Evolutionary conservation across 2,329 filamentous ascomycete genomes (phyloP), one percentile per base, ranked within the genome.

Genomic region (Cladosporium sp.): DNA sequence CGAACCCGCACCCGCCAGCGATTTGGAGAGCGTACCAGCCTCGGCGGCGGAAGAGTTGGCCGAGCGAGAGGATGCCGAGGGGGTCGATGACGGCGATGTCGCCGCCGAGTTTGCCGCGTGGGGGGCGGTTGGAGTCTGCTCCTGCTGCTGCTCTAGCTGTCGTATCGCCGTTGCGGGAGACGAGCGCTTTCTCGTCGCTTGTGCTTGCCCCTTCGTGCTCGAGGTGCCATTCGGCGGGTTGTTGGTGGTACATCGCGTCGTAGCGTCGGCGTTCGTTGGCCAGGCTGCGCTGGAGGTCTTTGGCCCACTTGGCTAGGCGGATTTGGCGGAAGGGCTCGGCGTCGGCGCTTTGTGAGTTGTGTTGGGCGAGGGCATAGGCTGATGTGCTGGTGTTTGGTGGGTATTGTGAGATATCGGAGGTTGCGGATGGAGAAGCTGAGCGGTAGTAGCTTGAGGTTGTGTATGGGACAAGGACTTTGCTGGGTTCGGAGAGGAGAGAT

Each of bases 251-350:
- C 40, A 63, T 90, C 82, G 18, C 47, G 15, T 43, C 38, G 54
- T 84, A 91, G 56, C 81, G 73, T 22, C 80, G 78, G n/a, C 83
- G 78, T 64, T 93, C 88, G 51, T 84, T 84, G 22, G 82, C 78
- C 1, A 93, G 72, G 60, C 85, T 88, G 50, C 82, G 80, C 63
- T 94, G 88, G 0, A 95, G 74, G 59, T 93, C 86, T 7, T 82
- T 78, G 0, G 89, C 88, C 89, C 89, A 95, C 62, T 85, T 86
- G 1, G 84, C 86, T 15, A 94, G 75, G 6, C 84, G 78, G n/a
- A 92, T 76, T 56, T 85, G 81, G 11, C 82, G 80, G 36, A 83
- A 69, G 6, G 72, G 74, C 78, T 61, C 82, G 73, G 57, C 81
- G 50, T 81, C 57, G 22, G 58, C 55, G 27, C 25, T 40, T 11